A percentile compares a stretch with the other conserved stretches of the same genome.
Conservation (phyloP, 108 stramenopile genomes). For the Cyclostephanos tholiformis region DNA sequence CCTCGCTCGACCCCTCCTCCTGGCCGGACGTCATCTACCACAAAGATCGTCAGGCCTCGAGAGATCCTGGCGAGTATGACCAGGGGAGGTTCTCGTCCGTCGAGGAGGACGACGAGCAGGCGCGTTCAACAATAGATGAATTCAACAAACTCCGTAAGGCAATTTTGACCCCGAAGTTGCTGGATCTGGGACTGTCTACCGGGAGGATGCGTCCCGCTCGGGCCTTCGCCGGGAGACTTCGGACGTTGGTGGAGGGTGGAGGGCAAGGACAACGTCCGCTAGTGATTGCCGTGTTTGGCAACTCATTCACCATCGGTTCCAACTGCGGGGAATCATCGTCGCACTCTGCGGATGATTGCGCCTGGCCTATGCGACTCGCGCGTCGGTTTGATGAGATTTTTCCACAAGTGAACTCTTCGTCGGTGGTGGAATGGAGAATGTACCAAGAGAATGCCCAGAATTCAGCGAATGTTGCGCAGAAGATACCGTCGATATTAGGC, state of each 20-base stretch:
- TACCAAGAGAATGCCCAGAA: slow-evolving; percentile 25
- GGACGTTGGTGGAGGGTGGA: not conserved
- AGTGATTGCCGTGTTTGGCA: slow-evolving; percentile 11
- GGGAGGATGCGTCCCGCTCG: slow-evolving; percentile 12
- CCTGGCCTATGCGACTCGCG: slow-evolving; percentile 15
- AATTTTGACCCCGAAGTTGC: slow-evolving; percentile 16
- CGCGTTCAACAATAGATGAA: slow-evolving; percentile 18
- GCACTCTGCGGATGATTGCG: slow-evolving; percentile 5
- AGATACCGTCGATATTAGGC: slow-evolving; percentile 18
- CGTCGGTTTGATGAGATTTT: slow-evolving; percentile 11
- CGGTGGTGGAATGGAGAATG: slow-evolving; percentile 19
- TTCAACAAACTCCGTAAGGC: slow-evolving; percentile 21
- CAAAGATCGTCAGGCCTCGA: not conserved
- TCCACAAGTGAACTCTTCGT: not conserved
- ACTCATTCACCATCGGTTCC: slow-evolving; percentile 20
- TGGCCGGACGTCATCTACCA: slow-evolving; percentile 9
- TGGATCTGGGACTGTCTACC: slow-evolving; percentile 14
- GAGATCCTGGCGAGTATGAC: not conserved
- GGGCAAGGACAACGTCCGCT: not conserved
- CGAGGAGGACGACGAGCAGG: slow-evolving; percentile 16
- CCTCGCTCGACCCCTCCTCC: not conserved
- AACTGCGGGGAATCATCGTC: slow-evolving; percentile 18
- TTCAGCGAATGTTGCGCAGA: slow-evolving; percentile 21
- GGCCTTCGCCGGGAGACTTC: slow-evolving; percentile 11
- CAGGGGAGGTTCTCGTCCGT: not conserved